Percentiles rank a stretch among this genome's conserved stretches.
Conservation (phyloP, 169 alveolate species). For the Plasmodium coatneyi region DNA sequence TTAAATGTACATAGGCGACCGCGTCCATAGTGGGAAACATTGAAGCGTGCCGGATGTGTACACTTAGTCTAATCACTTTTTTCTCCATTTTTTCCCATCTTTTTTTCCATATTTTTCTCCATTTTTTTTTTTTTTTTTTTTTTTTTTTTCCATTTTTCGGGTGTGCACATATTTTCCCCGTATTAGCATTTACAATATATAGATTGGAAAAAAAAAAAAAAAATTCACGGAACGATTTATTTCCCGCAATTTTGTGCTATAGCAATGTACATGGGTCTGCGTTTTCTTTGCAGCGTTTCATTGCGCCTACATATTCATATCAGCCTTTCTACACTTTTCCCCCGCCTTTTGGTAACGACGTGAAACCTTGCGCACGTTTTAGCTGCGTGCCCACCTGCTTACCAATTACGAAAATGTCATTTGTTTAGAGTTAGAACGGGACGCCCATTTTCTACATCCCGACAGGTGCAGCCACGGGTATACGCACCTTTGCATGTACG, state of each 20-base stretch:
- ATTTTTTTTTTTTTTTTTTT: constrained; percentile 7
- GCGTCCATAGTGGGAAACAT: neutral
- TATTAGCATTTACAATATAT: neutral
- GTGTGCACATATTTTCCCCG: constrained; percentile 17
- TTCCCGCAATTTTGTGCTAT: neutral
- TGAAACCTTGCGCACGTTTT: neutral
- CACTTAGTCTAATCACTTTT: neutral
- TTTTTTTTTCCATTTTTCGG: constrained; percentile 4
- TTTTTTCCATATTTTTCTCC: constrained; percentile 2
- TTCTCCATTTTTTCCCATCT: constrained; percentile 2
- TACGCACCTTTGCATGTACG: neutral
- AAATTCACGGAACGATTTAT: neutral
- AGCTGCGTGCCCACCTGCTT: neutral
- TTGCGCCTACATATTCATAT: neutral
- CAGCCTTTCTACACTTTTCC: neutral
- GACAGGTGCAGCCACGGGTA: neutral
- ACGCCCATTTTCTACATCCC: neutral
- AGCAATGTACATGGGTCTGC: neutral
- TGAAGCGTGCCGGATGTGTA: neutral
- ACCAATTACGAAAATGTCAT: neutral
- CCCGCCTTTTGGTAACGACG: neutral
- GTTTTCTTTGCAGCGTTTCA: neutral
- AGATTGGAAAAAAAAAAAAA: neutral
- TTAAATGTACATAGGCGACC: neutral
- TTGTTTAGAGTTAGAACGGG: neutral